phyloP scores from a whole-genome alignment of 306 rosid species.

The Arachis stenosperma region DNA sequence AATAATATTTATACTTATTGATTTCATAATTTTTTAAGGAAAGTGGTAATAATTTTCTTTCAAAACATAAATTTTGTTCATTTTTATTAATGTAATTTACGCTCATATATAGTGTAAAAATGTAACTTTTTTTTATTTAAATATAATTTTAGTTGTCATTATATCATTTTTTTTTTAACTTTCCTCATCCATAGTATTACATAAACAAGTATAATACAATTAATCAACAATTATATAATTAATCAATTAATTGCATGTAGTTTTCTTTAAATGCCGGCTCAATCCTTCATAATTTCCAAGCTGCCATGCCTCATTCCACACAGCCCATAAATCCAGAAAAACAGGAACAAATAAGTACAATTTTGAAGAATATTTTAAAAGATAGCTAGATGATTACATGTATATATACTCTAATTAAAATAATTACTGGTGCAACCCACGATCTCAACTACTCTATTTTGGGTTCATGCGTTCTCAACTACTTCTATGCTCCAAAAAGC shows the following conservation, averaged over 20 bases:
- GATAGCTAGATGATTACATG: not conserved
- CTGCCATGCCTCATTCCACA: not conserved
- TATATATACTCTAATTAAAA: not conserved
- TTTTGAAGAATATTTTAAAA: not conserved
- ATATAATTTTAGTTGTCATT: too few species aligned
- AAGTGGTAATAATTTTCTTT: too few species aligned
- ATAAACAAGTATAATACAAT: too few species aligned
- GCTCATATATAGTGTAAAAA: too few species aligned
- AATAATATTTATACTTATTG: too few species aligned
- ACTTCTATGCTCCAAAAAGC: not conserved
- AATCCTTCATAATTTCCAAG: not conserved
- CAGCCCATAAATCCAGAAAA: not conserved
- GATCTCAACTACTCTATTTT: slow-evolving; percentile 7
- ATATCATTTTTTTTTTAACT: too few species aligned
- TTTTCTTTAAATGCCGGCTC: not conserved
- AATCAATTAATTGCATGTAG: not conserved
- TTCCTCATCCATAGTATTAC: too few species aligned
- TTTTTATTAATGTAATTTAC: too few species aligned
- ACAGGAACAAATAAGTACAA: not conserved
- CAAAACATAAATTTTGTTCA: too few species aligned
- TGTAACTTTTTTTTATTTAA: too few species aligned
- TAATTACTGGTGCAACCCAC: slow-evolving; percentile 2
- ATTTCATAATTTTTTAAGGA: too few species aligned
- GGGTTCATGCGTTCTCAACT: not conserved
- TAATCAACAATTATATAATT: too few species aligned